These are phyloP conservation scores for Diplodia seriata DNA, from an alignment of 2,329 filamentous ascomycete species.

Conservation along the genomic window DNA sequence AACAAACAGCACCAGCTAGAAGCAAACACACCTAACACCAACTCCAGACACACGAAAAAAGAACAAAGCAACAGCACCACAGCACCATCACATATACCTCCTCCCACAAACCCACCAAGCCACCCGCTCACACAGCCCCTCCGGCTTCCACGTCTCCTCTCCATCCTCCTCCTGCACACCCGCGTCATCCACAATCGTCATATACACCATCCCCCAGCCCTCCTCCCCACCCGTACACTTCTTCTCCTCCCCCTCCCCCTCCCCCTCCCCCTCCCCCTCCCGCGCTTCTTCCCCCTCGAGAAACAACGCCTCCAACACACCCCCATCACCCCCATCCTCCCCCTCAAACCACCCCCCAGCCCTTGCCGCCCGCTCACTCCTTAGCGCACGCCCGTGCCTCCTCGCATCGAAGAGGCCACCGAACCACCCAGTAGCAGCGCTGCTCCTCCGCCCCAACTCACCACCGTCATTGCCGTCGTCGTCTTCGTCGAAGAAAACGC, in stretches of 20 bases:
- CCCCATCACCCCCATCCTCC: background rate
- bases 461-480: background rate
- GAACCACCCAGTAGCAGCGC: background rate
- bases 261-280: background rate
- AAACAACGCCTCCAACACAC: background rate
- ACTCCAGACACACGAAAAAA: too few species aligned
- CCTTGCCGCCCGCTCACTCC: background rate
- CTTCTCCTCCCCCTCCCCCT: too few species aligned
- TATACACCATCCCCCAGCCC: conserved; percentile 3
- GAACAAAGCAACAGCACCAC: background rate
- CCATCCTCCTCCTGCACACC: background rate
- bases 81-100: background rate
- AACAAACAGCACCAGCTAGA: too few species aligned
- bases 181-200: conserved; percentile 8
- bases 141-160: background rate
- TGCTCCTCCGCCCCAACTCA: background rate
- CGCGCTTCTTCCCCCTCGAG: background rate
- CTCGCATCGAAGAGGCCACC: conserved; percentile 1
- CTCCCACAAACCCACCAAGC: background rate
- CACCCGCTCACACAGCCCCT: background rate
- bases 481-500: background rate
- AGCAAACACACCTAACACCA: too few species aligned
- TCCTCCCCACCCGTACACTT: too few species aligned
- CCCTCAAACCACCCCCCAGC: background rate
- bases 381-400: background rate